Conservation (phyloP, 352 stramenopile genomes). For the Phytopythium mirpurense region DNA sequence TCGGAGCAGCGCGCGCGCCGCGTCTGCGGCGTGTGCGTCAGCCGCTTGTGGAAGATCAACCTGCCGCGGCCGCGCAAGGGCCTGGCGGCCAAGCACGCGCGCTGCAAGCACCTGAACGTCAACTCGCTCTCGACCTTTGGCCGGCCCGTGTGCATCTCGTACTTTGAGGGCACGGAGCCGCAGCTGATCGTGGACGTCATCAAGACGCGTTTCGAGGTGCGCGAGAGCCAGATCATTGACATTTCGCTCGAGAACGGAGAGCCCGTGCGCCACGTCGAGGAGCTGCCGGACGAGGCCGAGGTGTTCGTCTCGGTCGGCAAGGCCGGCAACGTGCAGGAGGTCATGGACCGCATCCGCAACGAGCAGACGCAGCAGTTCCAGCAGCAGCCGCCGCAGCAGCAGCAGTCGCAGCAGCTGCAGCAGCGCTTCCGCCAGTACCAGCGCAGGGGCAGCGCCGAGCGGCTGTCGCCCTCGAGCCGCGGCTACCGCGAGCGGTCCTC, state of each 20-base stretch:
- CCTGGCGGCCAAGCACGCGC: constrained; percentile 28
- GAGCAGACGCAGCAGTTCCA: constrained; percentile 13
- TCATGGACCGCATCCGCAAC: constrained; percentile 18
- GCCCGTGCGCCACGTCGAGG: constrained; percentile 39
- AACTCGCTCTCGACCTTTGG: constrained; percentile 78
- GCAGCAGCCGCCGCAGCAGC: constrained; percentile 11
- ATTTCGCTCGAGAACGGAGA: constrained; percentile 70
- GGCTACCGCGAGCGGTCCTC: constrained; percentile 47
- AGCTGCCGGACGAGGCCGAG: constrained; percentile 57
- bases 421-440: constrained; percentile 24
- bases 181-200: constrained; percentile 71
- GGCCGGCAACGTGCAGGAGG: constrained; percentile 69
- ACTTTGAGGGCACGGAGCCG: constrained; percentile 71
- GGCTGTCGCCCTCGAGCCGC: constrained; percentile 27
- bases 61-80: constrained; percentile 64
- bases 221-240: constrained; percentile 72
- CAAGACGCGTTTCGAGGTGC: constrained; percentile 73
- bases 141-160: constrained; percentile 74
- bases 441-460: constrained; percentile 12
- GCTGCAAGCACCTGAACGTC: constrained; percentile 70
- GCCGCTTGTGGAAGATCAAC: constrained; percentile 76
- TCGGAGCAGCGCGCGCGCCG: constrained; percentile 53
- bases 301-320: constrained; percentile 78
- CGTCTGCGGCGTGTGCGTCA: constrained; percentile 74
- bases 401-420: constrained; percentile 5